Evolutionary conservation across 2,329 filamentous ascomycete genomes (phyloP), one percentile per base, ranked within the genome.

Genomic region (Exophiala phaeomuriformis): DNA sequence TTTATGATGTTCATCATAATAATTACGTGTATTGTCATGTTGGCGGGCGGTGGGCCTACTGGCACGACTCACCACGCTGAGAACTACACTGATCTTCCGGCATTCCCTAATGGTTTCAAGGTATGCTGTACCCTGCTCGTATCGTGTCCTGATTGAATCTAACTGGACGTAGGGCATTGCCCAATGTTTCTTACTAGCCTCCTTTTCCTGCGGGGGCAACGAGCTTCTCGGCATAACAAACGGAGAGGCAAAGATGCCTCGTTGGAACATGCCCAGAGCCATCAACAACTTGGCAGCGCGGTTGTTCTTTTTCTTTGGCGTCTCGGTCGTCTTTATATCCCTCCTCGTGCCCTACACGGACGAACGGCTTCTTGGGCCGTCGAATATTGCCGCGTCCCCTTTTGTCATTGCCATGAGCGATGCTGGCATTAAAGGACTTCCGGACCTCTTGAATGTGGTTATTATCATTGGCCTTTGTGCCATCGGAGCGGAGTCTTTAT

Each of bases 361-460:
- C 71, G 57, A 68, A 0, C 67, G 70, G 35, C 72, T 84, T 3
- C 71, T 82, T 19, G 67, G 67, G n/a, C 63, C 61, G 7, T 60
- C 55, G 19, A 60, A 63, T 4, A 58, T 64, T 2, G 61, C 65
- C 2, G 85, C 88, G 1, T 95, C 89, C 2, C 91, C 90, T 1
- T 96, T 96, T 68, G 90, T 96, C 63, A 93, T 96, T 64, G 88
- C 90, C 59, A 95, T 95, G 63, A 76, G 85, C 61, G 85, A 89
- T 57, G 88, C 90, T 1, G 85, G 88, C 6, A 93, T 96, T 63
- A 74, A 81, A 41, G 84, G 85, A 2, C 78, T 95, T 2, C 88
- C 89, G 1, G 90, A 86, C 0, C 79, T 95, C 47, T 93, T 96
- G 85, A 96, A 97, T 69, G 83, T 82, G n/a, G 88, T 51, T 4